These are phyloP conservation scores for Fusarium fracticaudum DNA, from an alignment of 2,329 filamentous ascomycete genomes.

Conservation along the genomic window DNA sequence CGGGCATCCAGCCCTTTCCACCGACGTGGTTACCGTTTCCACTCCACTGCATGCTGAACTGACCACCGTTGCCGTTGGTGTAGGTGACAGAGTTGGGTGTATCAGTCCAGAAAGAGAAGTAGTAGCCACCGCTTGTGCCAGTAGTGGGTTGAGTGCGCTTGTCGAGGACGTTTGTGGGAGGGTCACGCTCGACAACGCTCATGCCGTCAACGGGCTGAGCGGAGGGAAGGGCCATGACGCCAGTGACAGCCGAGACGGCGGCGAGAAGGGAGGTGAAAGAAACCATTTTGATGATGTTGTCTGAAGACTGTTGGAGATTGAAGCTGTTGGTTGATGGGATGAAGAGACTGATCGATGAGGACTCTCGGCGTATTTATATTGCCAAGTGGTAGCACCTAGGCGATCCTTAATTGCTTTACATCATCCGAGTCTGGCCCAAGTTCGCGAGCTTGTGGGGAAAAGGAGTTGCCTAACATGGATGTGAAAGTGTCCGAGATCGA, in stretches of 20 bases:
- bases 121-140: constrained; percentile 52
- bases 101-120: constrained; percentile 61
- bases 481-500: constrained; percentile 7
- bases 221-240: constrained; percentile 34
- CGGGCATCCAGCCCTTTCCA: constrained; percentile 41
- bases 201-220: not conserved
- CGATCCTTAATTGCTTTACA: not conserved
- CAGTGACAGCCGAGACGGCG: constrained; percentile 28
- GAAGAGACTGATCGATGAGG: not conserved
- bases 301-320: not conserved
- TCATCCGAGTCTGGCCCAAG: not conserved
- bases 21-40: constrained; percentile 44
- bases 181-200: not conserved
- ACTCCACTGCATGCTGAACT: constrained; percentile 57
- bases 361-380: constrained; percentile 22
- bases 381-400: not conserved
- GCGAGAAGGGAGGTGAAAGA: constrained; percentile 37
- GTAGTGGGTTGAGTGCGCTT: constrained; percentile 49
- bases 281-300: constrained; percentile 29
- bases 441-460: constrained; percentile 1
- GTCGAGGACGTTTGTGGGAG: constrained; percentile 34
- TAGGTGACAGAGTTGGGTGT: constrained; percentile 55
- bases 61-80: constrained; percentile 54
- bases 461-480: not conserved
- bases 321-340: not conserved